Evolutionary conservation across 768 basidiomycete genomes (phyloP), one percentile per base, ranked within the genome.

Genomic region (Boletales sp.): DNA sequence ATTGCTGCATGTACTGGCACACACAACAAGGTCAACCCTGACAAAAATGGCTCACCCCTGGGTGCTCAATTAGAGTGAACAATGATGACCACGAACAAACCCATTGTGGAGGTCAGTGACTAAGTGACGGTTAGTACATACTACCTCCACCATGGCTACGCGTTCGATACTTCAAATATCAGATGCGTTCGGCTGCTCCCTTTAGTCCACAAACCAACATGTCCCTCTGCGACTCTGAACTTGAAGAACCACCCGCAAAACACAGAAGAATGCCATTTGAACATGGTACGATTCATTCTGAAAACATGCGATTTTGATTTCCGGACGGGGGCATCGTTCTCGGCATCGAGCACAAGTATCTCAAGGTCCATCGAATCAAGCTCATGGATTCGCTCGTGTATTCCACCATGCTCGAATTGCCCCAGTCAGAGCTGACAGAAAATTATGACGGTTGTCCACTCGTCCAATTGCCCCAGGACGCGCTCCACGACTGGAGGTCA

Each of bases 311-410:
- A 21, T 63, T 57, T 42, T 71, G 68, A 67, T 72, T 68, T 52
- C 35, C 52, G 18, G 70, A 71, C 47, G 72, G 74, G 10, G 68
- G 74, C 47, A 60, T 72, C 42, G 59, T 72, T 15, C 58, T 74
- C 8, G 55, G 55, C 2, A 34, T 62, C 10, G 60, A 64, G 44
- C 18, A 50, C n/a, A 53, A 51, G 18, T 46, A 52, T 12, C 56
- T 68, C 53, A 68, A 64, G 37, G 58, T 72, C 31, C 67, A 70
- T 41, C 46, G 47, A 8, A 30, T 19, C 34, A 51, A 51, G 32
- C 39, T 68, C 14, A 48, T 45, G 36, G 50, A 31, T 36, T 68
- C 68, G 2, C 41, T 54, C 3, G 54, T 72, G 11, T 73, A 72
- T 31, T 59, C 60, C 13, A 70, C 67, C 43, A 74, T 74, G 69